A percentile compares a stretch with the other conserved stretches of the same genome.
Conservation (phyloP, 1,284 basidiomycete genomes). For the Peniophora sp. region DNA sequence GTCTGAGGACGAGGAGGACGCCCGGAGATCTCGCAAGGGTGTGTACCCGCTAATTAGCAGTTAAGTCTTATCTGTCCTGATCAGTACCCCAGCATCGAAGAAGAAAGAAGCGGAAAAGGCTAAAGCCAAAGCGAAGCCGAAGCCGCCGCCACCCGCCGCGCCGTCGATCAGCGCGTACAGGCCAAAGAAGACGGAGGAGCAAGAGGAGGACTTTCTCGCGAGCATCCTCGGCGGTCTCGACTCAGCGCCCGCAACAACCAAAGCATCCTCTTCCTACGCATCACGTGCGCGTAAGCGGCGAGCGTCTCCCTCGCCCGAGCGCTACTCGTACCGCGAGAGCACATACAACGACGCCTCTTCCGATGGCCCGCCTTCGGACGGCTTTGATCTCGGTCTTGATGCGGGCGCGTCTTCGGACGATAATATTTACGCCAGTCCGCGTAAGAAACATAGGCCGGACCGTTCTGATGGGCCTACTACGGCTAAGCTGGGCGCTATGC, state of each 20-base stretch:
- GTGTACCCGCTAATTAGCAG: background rate
- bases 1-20: conserved; percentile 36
- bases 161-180: conserved; percentile 73
- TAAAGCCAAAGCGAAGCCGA: conserved; percentile 35
- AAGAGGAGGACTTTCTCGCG: conserved; percentile 85
- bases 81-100: conserved; percentile 28
- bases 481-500: conserved; percentile 47
- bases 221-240: conserved; percentile 68
- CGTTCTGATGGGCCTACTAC: conserved; percentile 39
- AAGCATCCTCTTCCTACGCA: conserved; percentile 56
- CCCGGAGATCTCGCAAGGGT: conserved; percentile 25
- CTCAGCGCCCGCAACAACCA: conserved; percentile 51
- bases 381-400: conserved; percentile 23
- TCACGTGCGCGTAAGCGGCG: conserved; percentile 12
- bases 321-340: conserved; percentile 11
- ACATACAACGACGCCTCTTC: conserved; percentile 39
- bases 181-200: conserved; percentile 61
- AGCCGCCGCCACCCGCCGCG: conserved; percentile 42
- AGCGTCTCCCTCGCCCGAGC: conserved; percentile 18
- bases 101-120: conserved; percentile 33
- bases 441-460: conserved; percentile 51
- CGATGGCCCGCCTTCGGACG: conserved; percentile 34
- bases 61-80: background rate
- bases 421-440: conserved; percentile 48
- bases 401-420: conserved; percentile 49